Conservation (phyloP, 2,329 filamentous ascomycete genomes). For the Phyllosticta citrichinensis region DNA sequence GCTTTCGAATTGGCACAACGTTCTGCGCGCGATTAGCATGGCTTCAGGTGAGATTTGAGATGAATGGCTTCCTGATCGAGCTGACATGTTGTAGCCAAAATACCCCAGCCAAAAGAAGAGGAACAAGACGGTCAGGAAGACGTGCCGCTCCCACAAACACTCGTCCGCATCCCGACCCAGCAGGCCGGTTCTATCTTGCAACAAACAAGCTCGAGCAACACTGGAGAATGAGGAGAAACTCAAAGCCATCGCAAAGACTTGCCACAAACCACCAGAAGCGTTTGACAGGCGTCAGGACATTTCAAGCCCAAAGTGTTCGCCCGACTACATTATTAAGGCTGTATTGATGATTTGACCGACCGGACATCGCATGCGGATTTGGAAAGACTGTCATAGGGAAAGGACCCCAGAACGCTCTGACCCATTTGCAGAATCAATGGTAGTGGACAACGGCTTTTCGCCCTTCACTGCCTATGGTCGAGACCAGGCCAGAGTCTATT, state of each 20-base stretch:
- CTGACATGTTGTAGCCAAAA: conserved; percentile 46
- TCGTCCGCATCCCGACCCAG: conserved; percentile 77
- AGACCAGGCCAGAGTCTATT: no score
- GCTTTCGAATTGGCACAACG: conserved; percentile 79
- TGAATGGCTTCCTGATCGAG: neutral
- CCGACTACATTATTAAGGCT: no score
- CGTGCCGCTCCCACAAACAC: conserved; percentile 62
- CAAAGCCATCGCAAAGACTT: neutral
- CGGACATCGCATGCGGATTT: no score
- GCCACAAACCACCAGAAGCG: neutral
- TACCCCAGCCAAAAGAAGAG: conserved; percentile 49
- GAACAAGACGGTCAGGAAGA: conserved; percentile 25
- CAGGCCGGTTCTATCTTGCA: conserved; percentile 39
- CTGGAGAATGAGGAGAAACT: conserved; percentile 19
- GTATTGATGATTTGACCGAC: no score
- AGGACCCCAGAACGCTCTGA: no score
- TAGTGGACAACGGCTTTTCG: no score
- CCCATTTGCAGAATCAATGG: no score
- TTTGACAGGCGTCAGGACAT: neutral
- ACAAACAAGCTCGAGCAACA: conserved; percentile 22
- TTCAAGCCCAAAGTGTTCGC: no score
- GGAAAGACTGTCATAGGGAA: no score
- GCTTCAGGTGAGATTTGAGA: conserved; percentile 55
- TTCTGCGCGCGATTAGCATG: conserved; percentile 76
- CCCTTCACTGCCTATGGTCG: no score